These are phyloP conservation scores for Trichomonas vaginalis DNA, from an alignment of 208 protist genomes.

Conservation along the genomic window DNA sequence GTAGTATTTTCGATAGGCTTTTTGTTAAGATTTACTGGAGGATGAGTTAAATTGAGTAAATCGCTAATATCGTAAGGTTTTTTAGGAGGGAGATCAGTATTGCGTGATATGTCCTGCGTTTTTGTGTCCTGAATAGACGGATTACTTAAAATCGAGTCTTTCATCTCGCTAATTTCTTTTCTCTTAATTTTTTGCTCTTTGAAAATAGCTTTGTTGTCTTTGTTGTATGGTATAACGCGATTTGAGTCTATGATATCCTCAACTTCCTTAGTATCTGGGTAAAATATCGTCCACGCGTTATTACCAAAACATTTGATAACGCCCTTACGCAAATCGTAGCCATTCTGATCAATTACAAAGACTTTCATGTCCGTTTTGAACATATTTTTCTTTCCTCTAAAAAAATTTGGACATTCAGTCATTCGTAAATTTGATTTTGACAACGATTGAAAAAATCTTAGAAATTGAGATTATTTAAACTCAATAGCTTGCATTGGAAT, in stretches of 20 bases:
- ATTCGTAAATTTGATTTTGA: too few relatives aligned
- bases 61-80: neutral
- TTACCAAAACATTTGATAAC: neutral
- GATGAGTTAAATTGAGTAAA: neutral
- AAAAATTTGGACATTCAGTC: neutral
- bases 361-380: neutral
- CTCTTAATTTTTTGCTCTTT: neutral
- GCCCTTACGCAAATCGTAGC: neutral
- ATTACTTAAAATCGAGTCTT: neutral
- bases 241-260: neutral
- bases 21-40: neutral
- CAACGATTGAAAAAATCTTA: too few relatives aligned
- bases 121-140: neutral
- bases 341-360: neutral
- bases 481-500: too few relatives aligned
- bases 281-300: neutral
- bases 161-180: neutral
- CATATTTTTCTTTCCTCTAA: neutral
- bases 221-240: neutral
- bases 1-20: too few relatives aligned
- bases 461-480: too few relatives aligned
- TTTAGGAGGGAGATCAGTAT: neutral
- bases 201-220: neutral
- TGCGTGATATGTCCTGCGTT: neutral
- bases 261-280: neutral